Evolutionary conservation across 2,329 filamentous ascomycete species (phyloP).

Genomic region (Beauveria sp.): DNA sequence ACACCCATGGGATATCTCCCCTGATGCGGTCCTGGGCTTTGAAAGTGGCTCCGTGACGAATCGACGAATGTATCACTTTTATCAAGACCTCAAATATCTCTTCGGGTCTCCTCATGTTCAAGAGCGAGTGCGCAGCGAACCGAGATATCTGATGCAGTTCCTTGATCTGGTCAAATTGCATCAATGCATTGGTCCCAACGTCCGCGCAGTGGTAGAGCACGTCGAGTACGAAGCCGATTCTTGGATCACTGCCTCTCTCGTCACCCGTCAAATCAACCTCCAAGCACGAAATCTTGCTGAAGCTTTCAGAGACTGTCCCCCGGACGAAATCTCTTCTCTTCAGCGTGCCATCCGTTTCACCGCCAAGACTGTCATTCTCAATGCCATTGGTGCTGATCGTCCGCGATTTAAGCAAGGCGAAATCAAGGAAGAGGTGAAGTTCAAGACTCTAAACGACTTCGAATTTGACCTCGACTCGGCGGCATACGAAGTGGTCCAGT

Average conservation of each 20-base stretch:
- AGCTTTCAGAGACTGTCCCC: slow-evolving; percentile 64
- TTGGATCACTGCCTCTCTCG: slow-evolving; percentile 92
- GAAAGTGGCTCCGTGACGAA: slow-evolving; percentile 94
- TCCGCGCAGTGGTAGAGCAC: slow-evolving; percentile 84
- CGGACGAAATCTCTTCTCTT: slow-evolving; percentile 60
- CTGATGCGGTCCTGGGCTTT: slow-evolving; percentile 80
- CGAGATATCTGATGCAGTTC: slow-evolving; percentile 87
- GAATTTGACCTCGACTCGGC: slow-evolving; percentile 61
- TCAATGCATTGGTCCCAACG: slow-evolving; percentile 93
- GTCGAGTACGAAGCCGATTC: slow-evolving; percentile 97
- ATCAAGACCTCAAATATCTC: slow-evolving; percentile 85
- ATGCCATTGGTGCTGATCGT: slow-evolving; percentile 83
- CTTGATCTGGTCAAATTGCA: slow-evolving; percentile 92
- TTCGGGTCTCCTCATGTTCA: slow-evolving; percentile 85
- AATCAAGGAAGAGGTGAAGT: slow-evolving; percentile 76
- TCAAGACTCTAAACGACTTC: slow-evolving; percentile 70
- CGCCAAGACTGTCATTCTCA: slow-evolving; percentile 77
- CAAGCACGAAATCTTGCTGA: slow-evolving; percentile 84
- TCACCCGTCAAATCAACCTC: slow-evolving; percentile 90
- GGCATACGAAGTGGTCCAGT: slow-evolving; percentile 68
- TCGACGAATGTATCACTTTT: slow-evolving; percentile 94
- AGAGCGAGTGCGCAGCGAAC: slow-evolving; percentile 71
- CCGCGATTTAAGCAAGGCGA: slow-evolving; percentile 79
- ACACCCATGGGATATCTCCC: slow-evolving; percentile 81
- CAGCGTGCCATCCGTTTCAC: slow-evolving; percentile 63